A percentile compares a stretch with the other conserved stretches of the same genome.
These are phyloP conservation scores for Beauveria caledonica DNA, from an alignment of 2,329 filamentous ascomycete genomes.

Conservation along the genomic window DNA sequence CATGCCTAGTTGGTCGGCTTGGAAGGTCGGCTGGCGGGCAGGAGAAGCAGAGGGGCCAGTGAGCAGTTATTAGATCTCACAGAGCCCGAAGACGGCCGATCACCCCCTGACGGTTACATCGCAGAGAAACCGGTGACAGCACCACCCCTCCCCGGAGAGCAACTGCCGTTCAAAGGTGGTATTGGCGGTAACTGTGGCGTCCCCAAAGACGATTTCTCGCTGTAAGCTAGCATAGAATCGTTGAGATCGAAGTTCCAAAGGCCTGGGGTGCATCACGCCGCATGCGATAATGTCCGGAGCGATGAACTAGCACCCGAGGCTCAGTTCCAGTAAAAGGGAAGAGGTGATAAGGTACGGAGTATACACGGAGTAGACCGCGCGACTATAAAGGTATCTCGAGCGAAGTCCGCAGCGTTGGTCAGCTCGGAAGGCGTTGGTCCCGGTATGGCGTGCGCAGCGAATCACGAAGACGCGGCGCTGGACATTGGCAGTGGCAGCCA, in stretches of 20 bases:
- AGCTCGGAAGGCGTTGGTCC: not conserved
- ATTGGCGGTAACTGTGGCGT: constrained; percentile 11
- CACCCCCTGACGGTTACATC: constrained; percentile 21
- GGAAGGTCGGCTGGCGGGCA: not conserved
- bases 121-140: constrained; percentile 15
- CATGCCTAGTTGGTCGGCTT: not conserved
- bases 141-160: constrained; percentile 6
- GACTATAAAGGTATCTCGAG: not conserved
- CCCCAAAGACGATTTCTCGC: constrained; percentile 3
- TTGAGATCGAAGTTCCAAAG: constrained; percentile 5
- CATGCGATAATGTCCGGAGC: not conserved
- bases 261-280: constrained; percentile 13
- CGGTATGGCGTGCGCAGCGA: not conserved
- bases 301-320: not conserved
- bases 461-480: not conserved
- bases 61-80: constrained; percentile 7
- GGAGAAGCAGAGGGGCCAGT: not conserved
- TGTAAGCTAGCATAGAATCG: constrained; percentile 9
- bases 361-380: not conserved
- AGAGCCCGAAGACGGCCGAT: constrained; percentile 7
- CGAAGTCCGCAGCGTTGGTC: not conserved
- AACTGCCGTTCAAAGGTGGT: constrained; percentile 11
- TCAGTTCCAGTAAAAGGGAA: not conserved
- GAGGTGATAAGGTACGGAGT: not conserved
- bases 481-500: not conserved